Evolutionary conservation across 768 basidiomycete species (phyloP).

Genomic region (Asterophora lycoperdoides): DNA sequence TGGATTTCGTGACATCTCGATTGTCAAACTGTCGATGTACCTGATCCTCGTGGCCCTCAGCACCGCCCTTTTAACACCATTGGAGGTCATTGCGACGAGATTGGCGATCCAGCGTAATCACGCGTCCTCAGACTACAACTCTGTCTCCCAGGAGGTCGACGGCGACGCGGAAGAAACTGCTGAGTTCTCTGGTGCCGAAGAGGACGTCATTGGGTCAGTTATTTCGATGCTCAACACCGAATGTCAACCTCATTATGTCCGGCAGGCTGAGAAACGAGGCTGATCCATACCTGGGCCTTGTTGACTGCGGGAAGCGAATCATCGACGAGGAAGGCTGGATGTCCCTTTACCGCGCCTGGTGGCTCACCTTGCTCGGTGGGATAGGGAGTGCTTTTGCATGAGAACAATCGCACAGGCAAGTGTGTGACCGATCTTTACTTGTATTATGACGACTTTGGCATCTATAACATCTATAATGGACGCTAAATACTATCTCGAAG

Average conservation of each 20-base stretch:
- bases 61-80: constrained; percentile 59
- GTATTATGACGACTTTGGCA: constrained; percentile 1
- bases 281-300: constrained; percentile 72
- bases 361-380: constrained; percentile 69
- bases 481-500: neutral
- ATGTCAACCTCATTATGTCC: constrained; percentile 4
- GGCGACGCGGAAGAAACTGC: constrained; percentile 54
- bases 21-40: constrained; percentile 50
- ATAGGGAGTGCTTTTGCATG: constrained; percentile 52
- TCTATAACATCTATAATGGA: constrained; percentile 8
- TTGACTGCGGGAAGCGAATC: constrained; percentile 74
- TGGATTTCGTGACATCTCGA: constrained; percentile 39
- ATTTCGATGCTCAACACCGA: neutral
- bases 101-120: constrained; percentile 86
- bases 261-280: constrained; percentile 66
- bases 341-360: constrained; percentile 81
- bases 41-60: constrained; percentile 51
- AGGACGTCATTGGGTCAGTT: constrained; percentile 81
- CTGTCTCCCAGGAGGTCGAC: constrained; percentile 69
- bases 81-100: constrained; percentile 76
- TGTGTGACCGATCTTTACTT: neutral
- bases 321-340: constrained; percentile 73
- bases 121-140: constrained; percentile 68
- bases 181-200: constrained; percentile 66
- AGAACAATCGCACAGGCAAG: constrained; percentile 6